These are phyloP conservation scores for Penicillium sp. DNA, from an alignment of 2,329 filamentous ascomycete species.

Conservation along the genomic window DNA sequence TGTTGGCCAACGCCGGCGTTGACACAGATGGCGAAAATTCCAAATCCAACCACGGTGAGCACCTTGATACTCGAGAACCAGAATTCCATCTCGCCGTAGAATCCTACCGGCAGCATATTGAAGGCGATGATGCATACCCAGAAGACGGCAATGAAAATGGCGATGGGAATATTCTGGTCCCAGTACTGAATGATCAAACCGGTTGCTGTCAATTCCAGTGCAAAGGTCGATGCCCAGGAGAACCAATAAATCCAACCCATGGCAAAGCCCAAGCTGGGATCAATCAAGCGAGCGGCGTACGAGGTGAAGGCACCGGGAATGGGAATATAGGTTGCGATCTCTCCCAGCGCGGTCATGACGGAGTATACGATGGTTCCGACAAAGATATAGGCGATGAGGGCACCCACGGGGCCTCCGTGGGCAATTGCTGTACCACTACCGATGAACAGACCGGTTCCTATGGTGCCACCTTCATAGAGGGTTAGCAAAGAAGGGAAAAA, in stretches of 20 bases:
- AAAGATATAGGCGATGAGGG: constrained; percentile 68
- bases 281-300: constrained; percentile 74
- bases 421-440: constrained; percentile 65
- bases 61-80: constrained; percentile 78
- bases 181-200: constrained; percentile 77
- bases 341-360: constrained; percentile 66
- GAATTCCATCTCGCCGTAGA: constrained; percentile 77
- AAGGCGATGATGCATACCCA: constrained; percentile 68
- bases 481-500: not conserved
- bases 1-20: constrained; percentile 70
- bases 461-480: constrained; percentile 56
- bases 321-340: constrained; percentile 78
- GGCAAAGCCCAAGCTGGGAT: constrained; percentile 70
- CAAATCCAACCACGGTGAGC: constrained; percentile 71
- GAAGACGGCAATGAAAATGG: constrained; percentile 72
- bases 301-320: constrained; percentile 74
- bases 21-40: constrained; percentile 75
- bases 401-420: constrained; percentile 64
- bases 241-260: constrained; percentile 87
- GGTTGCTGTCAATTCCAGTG: constrained; percentile 70
- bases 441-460: constrained; percentile 72
- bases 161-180: constrained; percentile 62
- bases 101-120: constrained; percentile 71
- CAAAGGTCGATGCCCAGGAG: constrained; percentile 72
- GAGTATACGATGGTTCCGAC: constrained; percentile 73